phyloP scores from a whole-genome alignment of 1,284 basidiomycete species.

The Agaricales sp. region DNA sequence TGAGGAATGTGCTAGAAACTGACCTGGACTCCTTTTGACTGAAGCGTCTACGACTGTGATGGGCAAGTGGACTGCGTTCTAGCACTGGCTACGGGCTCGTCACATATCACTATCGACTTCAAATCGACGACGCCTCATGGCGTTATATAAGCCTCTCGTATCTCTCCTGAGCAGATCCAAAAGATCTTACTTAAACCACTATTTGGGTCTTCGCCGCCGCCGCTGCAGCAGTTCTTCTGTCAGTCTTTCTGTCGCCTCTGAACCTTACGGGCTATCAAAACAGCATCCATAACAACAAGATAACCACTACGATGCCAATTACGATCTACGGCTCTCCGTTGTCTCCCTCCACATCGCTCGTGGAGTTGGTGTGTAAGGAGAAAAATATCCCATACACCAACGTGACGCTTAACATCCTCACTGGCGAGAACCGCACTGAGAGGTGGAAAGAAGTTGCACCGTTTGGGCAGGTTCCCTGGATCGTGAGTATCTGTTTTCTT shows the following conservation, averaged over 20 bases:
- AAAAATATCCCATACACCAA: conserved; percentile 14
- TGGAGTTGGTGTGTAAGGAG: conserved; percentile 14
- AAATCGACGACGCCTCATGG: neutral
- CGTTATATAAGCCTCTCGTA: neutral
- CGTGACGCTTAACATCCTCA: conserved; percentile 12
- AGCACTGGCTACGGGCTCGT: neutral
- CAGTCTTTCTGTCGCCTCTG: neutral
- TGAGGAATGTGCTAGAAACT: neutral
- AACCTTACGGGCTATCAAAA: neutral
- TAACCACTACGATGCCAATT: conserved; percentile 9
- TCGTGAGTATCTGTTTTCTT: conserved; percentile 2
- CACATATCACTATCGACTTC: neutral
- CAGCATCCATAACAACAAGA: neutral
- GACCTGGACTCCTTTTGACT: neutral
- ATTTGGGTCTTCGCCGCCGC: neutral
- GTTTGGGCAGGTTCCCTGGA: conserved; percentile 18
- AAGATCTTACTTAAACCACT: neutral
- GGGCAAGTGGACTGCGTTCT: neutral
- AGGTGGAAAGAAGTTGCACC: conserved; percentile 12
- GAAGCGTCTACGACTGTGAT: neutral
- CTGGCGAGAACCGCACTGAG: conserved; percentile 14
- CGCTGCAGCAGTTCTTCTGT: neutral
- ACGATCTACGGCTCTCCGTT: conserved; percentile 10
- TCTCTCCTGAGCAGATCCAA: neutral
- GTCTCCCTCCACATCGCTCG: conserved; percentile 18